phyloP scores from a whole-genome alignment of 1,139 yeast species.

The Lodderomyces orthopsilosis region DNA sequence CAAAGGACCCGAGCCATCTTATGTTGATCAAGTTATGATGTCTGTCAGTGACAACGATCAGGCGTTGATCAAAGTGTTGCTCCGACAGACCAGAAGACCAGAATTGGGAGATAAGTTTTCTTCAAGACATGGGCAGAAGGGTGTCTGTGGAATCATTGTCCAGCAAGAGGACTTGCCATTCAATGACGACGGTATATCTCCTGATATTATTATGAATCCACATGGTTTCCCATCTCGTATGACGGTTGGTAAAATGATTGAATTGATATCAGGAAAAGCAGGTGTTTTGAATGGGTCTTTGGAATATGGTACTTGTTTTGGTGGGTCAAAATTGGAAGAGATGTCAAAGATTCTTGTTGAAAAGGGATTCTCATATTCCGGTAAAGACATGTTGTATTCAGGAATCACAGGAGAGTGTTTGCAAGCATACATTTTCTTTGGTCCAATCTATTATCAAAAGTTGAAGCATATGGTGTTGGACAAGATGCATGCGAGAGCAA shows the following conservation, averaged over 20 bases:
- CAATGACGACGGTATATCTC: slow-evolving; percentile 83
- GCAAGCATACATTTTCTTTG: slow-evolving; percentile 96
- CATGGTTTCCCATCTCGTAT: slow-evolving; percentile 99
- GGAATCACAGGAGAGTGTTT: slow-evolving; percentile 97
- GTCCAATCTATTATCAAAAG: slow-evolving; percentile 96
- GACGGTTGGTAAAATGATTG: slow-evolving; percentile 99
- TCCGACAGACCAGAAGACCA: slow-evolving; percentile 96
- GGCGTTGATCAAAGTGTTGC: slow-evolving; percentile 83
- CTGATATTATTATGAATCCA: slow-evolving; percentile 97
- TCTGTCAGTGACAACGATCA: slow-evolving; percentile 94
- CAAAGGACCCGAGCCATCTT: slow-evolving; percentile 93
- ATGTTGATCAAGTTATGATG: slow-evolving; percentile 97
- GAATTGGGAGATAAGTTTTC: slow-evolving; percentile 97
- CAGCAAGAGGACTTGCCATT: slow-evolving; percentile 97
- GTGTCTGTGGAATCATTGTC: slow-evolving; percentile 97
- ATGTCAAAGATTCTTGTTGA: slow-evolving; percentile 93
- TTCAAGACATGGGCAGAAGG: slow-evolving; percentile 97
- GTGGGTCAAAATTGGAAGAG: slow-evolving; percentile 92
- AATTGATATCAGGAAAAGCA: slow-evolving; percentile 93
- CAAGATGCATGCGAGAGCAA: slow-evolving; percentile 99
- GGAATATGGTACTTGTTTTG: slow-evolving; percentile 97
- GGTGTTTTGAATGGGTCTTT: slow-evolving; percentile 90
- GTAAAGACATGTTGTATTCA: slow-evolving; percentile 96
- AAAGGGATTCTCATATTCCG: slow-evolving; percentile 90
- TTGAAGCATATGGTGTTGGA: slow-evolving; percentile 98